These are phyloP conservation scores for Scytalidium lignicola DNA, from an alignment of 2,329 filamentous ascomycete species.

Conservation along the genomic window DNA sequence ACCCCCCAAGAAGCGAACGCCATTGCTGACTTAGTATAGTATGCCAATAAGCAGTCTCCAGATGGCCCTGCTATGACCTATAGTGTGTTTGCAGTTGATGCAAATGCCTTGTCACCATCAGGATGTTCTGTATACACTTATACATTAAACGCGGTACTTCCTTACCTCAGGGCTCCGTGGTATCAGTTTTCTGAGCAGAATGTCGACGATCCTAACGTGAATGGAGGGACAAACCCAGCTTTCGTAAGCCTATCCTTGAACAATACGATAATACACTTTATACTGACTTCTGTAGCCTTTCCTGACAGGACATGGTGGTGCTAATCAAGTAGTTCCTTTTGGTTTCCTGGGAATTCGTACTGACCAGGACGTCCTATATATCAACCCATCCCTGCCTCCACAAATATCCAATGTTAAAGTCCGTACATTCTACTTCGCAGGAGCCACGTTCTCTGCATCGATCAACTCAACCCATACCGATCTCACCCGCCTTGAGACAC, in stretches of 20 bases:
- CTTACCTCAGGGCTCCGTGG: slow-evolving; percentile 62
- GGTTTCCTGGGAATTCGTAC: slow-evolving; percentile 63
- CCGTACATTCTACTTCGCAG: slow-evolving; percentile 62
- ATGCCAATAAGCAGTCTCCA: slow-evolving; percentile 62
- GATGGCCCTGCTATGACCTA: slow-evolving; percentile 72
- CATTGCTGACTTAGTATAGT: slow-evolving; percentile 32
- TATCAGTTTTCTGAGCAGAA: slow-evolving; percentile 68
- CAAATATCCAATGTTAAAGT: slow-evolving; percentile 58
- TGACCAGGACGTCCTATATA: slow-evolving; percentile 51
- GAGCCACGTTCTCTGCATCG: slow-evolving; percentile 55
- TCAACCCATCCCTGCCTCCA: slow-evolving; percentile 55
- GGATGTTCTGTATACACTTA: slow-evolving; percentile 68
- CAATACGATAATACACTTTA: not conserved
- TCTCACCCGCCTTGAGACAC: slow-evolving; percentile 44
- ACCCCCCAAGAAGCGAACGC: not conserved
- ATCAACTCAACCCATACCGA: slow-evolving; percentile 63
- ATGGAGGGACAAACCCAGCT: slow-evolving; percentile 40
- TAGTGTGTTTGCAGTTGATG: slow-evolving; percentile 62
- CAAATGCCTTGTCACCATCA: slow-evolving; percentile 58
- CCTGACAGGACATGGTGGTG: slow-evolving; percentile 64
- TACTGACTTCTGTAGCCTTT: slow-evolving; percentile 64
- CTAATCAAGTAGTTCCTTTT: slow-evolving; percentile 61
- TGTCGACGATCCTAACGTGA: slow-evolving; percentile 51
- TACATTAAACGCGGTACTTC: slow-evolving; percentile 55
- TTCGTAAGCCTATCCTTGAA: slow-evolving; percentile 6